Percentiles rank a stretch among this genome's conserved stretches.
Evolutionary conservation across 805 yeast species (phyloP).

Genomic region (Wickerhamomyces strasburgensis): DNA sequence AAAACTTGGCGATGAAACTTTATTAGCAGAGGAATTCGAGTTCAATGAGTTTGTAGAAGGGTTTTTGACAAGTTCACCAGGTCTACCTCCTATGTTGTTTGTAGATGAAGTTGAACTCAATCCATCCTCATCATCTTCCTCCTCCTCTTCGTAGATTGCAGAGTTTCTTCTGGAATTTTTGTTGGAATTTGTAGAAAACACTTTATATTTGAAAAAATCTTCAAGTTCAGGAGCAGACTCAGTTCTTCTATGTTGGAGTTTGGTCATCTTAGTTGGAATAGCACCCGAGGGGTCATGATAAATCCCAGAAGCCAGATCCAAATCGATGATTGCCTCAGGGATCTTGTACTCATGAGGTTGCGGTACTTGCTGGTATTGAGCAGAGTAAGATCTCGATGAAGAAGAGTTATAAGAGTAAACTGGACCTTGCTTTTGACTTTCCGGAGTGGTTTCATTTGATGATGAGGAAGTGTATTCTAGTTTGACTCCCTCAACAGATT

Average conservation of each 20-base stretch:
- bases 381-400: neutral
- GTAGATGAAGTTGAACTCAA: slow-evolving; percentile 18
- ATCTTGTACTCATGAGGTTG: slow-evolving; percentile 27
- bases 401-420: slow-evolving; percentile 10
- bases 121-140: slow-evolving; percentile 22
- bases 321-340: slow-evolving; percentile 53
- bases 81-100: neutral
- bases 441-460: slow-evolving; percentile 25
- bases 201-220: slow-evolving; percentile 24
- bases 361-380: too few species aligned
- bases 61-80: slow-evolving; percentile 11
- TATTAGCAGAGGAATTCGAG: slow-evolving; percentile 2
- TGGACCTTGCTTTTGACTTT: slow-evolving; percentile 12
- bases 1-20: slow-evolving; percentile 4
- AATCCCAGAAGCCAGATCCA: slow-evolving; percentile 46
- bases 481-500: neutral
- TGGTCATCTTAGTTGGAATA: slow-evolving; percentile 24
- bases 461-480: slow-evolving; percentile 14
- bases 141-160: slow-evolving; percentile 31
- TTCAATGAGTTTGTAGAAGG: slow-evolving; percentile 20
- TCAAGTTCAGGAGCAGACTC: slow-evolving; percentile 54
- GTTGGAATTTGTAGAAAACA: slow-evolving; percentile 6
- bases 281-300: slow-evolving; percentile 25
- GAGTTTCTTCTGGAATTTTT: slow-evolving; percentile 21
- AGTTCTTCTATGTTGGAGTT: slow-evolving; percentile 41